phyloP scores from a whole-genome alignment of 768 basidiomycete genomes.

The Baorangia bicolor region DNA sequence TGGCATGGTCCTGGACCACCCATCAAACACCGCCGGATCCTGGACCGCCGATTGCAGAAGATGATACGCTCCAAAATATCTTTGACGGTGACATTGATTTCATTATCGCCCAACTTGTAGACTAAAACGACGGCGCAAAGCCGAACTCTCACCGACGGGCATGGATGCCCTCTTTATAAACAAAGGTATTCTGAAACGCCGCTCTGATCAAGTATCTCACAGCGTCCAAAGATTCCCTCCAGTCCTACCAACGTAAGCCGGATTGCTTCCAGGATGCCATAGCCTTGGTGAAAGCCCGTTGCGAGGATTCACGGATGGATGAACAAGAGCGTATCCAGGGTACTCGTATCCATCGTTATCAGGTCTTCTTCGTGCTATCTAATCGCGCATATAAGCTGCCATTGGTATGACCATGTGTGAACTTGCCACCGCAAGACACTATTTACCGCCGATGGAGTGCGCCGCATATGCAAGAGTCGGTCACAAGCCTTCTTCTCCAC shows the following conservation, averaged over 20 bases:
- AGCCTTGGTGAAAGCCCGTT: constrained; percentile 45
- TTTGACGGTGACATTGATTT: constrained; percentile 23
- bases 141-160: constrained; percentile 21
- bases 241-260: constrained; percentile 44
- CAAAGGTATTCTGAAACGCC: constrained; percentile 14
- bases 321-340: constrained; percentile 64
- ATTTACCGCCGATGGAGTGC: constrained; percentile 70
- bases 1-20: constrained; percentile 32
- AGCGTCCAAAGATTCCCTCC: constrained; percentile 38
- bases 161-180: constrained; percentile 15
- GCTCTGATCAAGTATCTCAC: constrained; percentile 9
- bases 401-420: constrained; percentile 81
- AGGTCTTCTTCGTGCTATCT: not conserved
- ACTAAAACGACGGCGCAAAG: constrained; percentile 17
- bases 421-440: constrained; percentile 68
- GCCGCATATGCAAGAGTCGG: constrained; percentile 15
- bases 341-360: constrained; percentile 23
- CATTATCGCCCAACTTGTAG: not conserved
- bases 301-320: constrained; percentile 56
- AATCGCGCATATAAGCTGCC: constrained; percentile 50
- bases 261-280: constrained; percentile 66
- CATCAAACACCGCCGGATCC: constrained; percentile 23
- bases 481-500: not conserved
- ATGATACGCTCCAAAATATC: constrained; percentile 13
- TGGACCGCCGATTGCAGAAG: not conserved